These are phyloP conservation scores for Omphalea diandra DNA, from an alignment of 441 rosid species.

Conservation along the genomic window DNA sequence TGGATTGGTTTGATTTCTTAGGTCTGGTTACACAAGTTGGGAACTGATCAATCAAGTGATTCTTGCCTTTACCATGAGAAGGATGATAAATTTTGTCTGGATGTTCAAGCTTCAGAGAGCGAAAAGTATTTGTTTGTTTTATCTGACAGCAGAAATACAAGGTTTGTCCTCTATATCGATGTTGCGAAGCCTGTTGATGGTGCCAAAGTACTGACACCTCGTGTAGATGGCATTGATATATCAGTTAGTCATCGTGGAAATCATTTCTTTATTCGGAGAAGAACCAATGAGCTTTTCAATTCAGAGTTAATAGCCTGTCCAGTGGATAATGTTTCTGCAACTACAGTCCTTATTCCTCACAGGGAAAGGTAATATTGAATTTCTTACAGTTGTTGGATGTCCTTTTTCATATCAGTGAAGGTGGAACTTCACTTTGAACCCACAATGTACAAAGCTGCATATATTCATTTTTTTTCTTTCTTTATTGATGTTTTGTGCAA, in stretches of 20 bases:
- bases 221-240: constrained; percentile 65
- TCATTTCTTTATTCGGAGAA: constrained; percentile 69
- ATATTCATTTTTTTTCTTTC: neutral
- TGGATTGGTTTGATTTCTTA: constrained; percentile 34
- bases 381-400: constrained; percentile 1
- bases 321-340: constrained; percentile 53
- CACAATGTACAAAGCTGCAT: constrained; percentile 7
- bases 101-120: constrained; percentile 71
- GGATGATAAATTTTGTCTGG: constrained; percentile 80
- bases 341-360: constrained; percentile 67
- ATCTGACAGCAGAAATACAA: constrained; percentile 78
- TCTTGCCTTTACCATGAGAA: constrained; percentile 80
- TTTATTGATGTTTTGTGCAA: neutral
- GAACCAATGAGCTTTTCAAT: constrained; percentile 74
- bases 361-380: constrained; percentile 60
- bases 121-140: constrained; percentile 61
- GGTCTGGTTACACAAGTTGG: constrained; percentile 94
- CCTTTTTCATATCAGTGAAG: constrained; percentile 7
- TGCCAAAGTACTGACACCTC: constrained; percentile 70
- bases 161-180: constrained; percentile 63
- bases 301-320: constrained; percentile 76
- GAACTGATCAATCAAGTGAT: constrained; percentile 64
- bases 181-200: constrained; percentile 65
- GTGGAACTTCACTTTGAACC: neutral
- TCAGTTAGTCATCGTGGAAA: constrained; percentile 77